Evolutionary conservation across 768 basidiomycete species (phyloP), one percentile per base, ranked within the genome.

Genomic region (Leucosporidium scottii): DNA sequence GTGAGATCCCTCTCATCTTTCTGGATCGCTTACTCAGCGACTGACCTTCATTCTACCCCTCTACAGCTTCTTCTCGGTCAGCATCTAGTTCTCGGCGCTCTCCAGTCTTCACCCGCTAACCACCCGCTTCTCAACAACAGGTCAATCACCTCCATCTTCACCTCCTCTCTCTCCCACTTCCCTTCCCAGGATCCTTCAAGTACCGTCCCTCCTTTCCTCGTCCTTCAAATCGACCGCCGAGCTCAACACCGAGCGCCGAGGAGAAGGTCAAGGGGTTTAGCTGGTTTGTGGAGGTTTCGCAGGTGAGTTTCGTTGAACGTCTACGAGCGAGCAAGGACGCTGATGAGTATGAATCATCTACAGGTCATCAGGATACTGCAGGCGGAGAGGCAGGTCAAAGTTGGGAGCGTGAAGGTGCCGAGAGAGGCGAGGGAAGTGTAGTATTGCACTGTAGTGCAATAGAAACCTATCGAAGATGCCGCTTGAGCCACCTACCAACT

Each of bases 121-220:
- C n/a, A 3, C 28, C n/a, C 27, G 39, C 2, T 28, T 2, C 9
- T 53, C n/a, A n/a, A n/a, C 8, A 25, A 53, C 59, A 71, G 70
- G 70, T 71, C 34, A 67, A 67, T 44, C 71, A 72, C 55, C 68
- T 72, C 18, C 71, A 72, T 47, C 67, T 72, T 18, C 71, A 72
- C 54, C 65, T 72, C 49, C 71, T 72, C 44, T 72, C 71, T 3
- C 59, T 65, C n/a, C 71, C 71, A 0, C 50, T 72, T 2, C 68
- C 68, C 21, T 65, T 72, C 36, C 62, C 55, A 3, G 63, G 65
- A 36, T 55, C 60, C n/a, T 15, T 66, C 55, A 72, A 72, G 50
- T 72, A 72, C 62, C 67, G 65, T 7, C 62, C 66, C 25, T 59
- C 62, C 21, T n/a, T 47, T 28, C 48, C 53, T 10, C 31, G 27